These are phyloP conservation scores for Pestalotiopsis sp. DNA, from an alignment of 2,329 filamentous ascomycete species.

Conservation along the genomic window DNA sequence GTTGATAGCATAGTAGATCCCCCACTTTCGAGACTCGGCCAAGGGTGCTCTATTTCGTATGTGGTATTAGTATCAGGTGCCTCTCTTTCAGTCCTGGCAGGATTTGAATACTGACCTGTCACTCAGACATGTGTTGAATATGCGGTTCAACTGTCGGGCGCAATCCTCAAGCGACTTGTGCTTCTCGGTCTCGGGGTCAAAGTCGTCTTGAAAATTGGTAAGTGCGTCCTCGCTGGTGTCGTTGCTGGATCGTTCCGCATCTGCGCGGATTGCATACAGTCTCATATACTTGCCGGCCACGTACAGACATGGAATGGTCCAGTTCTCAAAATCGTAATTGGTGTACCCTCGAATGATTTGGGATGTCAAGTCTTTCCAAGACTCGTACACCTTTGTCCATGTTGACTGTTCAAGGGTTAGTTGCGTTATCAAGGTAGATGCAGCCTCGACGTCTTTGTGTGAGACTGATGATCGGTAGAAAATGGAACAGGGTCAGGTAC, in stretches of 20 bases:
- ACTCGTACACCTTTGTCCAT: constrained; percentile 82
- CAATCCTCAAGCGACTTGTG: constrained; percentile 89
- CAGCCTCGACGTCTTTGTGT: background rate
- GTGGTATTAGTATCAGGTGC: background rate
- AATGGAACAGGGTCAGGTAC: constrained; percentile 21
- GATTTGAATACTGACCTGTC: constrained; percentile 69
- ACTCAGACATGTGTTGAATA: constrained; percentile 87
- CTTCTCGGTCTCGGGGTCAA: constrained; percentile 74
- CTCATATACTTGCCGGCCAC: constrained; percentile 84
- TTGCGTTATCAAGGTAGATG: background rate
- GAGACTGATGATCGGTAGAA: background rate
- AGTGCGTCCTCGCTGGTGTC: constrained; percentile 41
- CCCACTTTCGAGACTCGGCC: constrained; percentile 95
- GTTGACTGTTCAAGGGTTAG: constrained; percentile 45
- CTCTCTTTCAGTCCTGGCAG: background rate
- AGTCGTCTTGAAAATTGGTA: constrained; percentile 73
- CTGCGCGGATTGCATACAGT: constrained; percentile 87
- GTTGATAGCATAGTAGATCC: constrained; percentile 92
- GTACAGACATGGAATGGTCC: constrained; percentile 92
- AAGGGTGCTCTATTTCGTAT: constrained; percentile 66
- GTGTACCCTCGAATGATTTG: constrained; percentile 81
- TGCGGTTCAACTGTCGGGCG: constrained; percentile 85
- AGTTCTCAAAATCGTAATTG: constrained; percentile 75
- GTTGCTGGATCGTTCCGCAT: constrained; percentile 62
- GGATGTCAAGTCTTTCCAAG: constrained; percentile 85